Evolutionary conservation across 1,284 basidiomycete species (phyloP), one percentile per base, ranked within the genome.

Genomic region (Irpex rosettiformis): DNA sequence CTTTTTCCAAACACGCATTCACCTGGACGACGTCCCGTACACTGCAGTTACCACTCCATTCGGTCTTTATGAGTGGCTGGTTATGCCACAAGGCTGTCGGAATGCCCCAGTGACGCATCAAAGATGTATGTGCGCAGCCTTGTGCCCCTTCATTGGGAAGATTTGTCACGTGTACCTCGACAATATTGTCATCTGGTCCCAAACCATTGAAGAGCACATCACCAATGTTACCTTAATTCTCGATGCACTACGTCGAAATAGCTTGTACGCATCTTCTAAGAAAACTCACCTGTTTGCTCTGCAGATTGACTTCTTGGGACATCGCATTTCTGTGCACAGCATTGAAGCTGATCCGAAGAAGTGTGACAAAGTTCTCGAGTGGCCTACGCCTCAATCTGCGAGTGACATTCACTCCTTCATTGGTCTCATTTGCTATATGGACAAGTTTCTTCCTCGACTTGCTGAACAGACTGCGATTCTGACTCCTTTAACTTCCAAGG

Each of bases 1-100:
- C 0, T 79, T 78, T 59, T 78, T 76, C 60, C 77, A 77, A 55
- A 54, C 52, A 1, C 13, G 54, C 1, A 42, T 54, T 1, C 53
- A 54, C 30, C 30, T n/a, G 1, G 53, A 54, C 53, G 53, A 54
- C 21, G 33, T 54, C 3, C 22, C 1, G 13, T 47, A 47, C 3
- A 55, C 43, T 0, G 54, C 54, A 0, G 54, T 55, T 1, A 55
- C 54, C 13, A 55, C 54, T 16, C 54, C 54, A 3, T 47, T 55
- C 3, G 54, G 54, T 16, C 22, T 55, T 2, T 55, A 55, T 24
- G 54, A 55, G 7, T 55, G 54, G 54, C 40, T 42, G 2, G 54
- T 55, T 6, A 55, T 55, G 54, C 54, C 54, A 1, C 54, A 55
- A 11, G 54, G 43, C 6, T 55, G 54, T 18, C 40, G 54, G 0